Conservation (phyloP, 225 moss, liverwort and hornwort species). For the Takakia lepidozioides region DNA sequence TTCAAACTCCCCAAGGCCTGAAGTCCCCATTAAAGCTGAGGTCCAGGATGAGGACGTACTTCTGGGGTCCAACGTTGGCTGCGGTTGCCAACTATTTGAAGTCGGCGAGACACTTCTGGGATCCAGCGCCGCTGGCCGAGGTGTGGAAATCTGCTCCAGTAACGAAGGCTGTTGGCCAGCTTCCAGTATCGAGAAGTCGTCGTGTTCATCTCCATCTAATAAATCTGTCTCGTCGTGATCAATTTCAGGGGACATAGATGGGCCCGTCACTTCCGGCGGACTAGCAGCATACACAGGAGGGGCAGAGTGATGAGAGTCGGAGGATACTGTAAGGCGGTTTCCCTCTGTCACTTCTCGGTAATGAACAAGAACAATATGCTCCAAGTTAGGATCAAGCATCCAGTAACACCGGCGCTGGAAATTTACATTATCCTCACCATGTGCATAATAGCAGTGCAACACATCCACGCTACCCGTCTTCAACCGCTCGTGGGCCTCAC, state of each 20-base stretch:
- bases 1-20: conserved; percentile 15
- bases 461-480: conserved; percentile 95
- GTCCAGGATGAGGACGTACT: too few relatives aligned
- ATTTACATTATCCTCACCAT: conserved; percentile 56
- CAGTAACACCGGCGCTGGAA: conserved; percentile 96
- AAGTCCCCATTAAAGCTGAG: too few relatives aligned
- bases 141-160: conserved; percentile 41
- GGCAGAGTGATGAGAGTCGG: too few relatives aligned
- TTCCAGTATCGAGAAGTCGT: conserved; percentile 23
- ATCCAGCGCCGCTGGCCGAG: conserved; percentile 12
- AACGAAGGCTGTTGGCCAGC: conserved; percentile 15
- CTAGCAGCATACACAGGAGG: conserved; percentile 22
- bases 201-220: conserved; percentile 36
- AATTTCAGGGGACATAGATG: conserved; percentile 27
- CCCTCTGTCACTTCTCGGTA: conserved; percentile 96
- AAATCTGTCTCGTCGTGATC: conserved; percentile 39
- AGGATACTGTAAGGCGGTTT: conserved; percentile 20
- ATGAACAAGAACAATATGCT: conserved; percentile 96
- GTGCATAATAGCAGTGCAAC: conserved; percentile 59
- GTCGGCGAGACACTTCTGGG: too few relatives aligned
- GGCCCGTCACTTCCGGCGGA: conserved; percentile 38
- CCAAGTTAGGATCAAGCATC: conserved; percentile 77
- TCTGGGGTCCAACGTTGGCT: conserved; percentile 13
- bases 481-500: conserved; percentile 92
- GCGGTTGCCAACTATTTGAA: background rate